A percentile compares a stretch with the other conserved stretches of the same genome.
These are phyloP conservation scores for Candida maris DNA, from an alignment of 805 yeast species.

Conservation along the genomic window DNA sequence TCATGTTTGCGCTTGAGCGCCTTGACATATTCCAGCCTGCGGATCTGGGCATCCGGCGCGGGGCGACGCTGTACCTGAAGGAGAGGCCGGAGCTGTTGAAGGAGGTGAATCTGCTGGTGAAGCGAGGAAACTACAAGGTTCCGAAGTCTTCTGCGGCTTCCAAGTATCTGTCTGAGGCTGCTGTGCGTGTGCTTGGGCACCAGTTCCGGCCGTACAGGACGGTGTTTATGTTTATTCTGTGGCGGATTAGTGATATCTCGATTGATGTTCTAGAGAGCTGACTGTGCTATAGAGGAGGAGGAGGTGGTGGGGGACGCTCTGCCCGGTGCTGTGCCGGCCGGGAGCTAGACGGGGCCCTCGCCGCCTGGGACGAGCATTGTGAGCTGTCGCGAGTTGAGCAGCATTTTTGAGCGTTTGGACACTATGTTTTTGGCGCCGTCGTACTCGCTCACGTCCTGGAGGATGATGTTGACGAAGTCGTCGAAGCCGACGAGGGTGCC, in stretches of 20 bases:
- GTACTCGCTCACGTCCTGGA: conserved; percentile 73
- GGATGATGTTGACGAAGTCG: conserved; percentile 88
- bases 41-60: conserved; percentile 84
- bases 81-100: conserved; percentile 47
- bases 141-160: conserved; percentile 6
- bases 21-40: conserved; percentile 70
- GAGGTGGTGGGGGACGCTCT: too few species aligned
- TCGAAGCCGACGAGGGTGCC: conserved; percentile 92
- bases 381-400: conserved; percentile 68
- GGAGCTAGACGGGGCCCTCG: conserved; percentile 27
- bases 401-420: conserved; percentile 52
- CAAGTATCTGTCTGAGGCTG: conserved; percentile 48
- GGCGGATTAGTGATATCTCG: conserved; percentile 65
- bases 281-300: too few species aligned
- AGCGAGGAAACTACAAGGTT: conserved; percentile 4
- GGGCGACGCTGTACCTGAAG: conserved; percentile 60
- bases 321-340: conserved; percentile 2
- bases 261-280: conserved; percentile 40
- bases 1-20: conserved; percentile 63
- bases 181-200: conserved; percentile 52
- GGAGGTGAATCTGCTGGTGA: conserved; percentile 40
- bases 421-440: conserved; percentile 40
- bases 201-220: conserved; percentile 63
- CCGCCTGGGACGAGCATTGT: conserved; percentile 63
- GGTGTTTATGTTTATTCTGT: conserved; percentile 64